phyloP scores from a whole-genome alignment of 2,329 filamentous ascomycete species.

The Periglandula ipomoeae region DNA sequence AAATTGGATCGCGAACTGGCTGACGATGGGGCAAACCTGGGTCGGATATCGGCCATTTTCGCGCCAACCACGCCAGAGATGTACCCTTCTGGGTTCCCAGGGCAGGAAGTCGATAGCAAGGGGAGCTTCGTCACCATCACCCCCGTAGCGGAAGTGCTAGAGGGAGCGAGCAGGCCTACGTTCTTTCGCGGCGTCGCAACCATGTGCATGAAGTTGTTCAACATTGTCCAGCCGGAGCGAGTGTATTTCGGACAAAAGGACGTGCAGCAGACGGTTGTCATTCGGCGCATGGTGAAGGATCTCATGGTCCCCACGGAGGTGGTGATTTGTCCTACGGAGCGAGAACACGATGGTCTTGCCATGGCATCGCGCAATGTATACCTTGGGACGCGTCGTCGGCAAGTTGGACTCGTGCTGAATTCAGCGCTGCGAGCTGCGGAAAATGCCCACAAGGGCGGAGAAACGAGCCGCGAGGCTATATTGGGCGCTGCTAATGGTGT shows the following conservation, averaged over 20 bases:
- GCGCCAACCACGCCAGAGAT: constrained; percentile 74
- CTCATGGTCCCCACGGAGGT: constrained; percentile 73
- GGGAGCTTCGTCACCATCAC: constrained; percentile 91
- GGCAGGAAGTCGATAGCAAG: constrained; percentile 61
- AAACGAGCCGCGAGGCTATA: constrained; percentile 53
- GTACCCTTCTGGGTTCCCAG: constrained; percentile 75
- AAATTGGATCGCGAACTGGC: constrained; percentile 64
- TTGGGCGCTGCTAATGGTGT: constrained; percentile 61
- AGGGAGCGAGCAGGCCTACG: constrained; percentile 78
- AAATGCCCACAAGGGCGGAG: constrained; percentile 47
- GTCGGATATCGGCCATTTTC: constrained; percentile 74
- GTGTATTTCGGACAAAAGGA: constrained; percentile 98
- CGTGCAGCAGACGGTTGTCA: constrained; percentile 88
- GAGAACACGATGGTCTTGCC: constrained; percentile 75
- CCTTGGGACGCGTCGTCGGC: constrained; percentile 65
- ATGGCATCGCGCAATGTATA: constrained; percentile 93
- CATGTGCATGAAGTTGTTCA: constrained; percentile 74
- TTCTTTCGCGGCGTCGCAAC: constrained; percentile 97
- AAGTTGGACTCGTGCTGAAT: constrained; percentile 62
- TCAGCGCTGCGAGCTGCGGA: constrained; percentile 64
- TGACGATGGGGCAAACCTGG: constrained; percentile 47
- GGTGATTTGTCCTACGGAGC: constrained; percentile 61
- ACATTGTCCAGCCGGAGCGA: constrained; percentile 48
- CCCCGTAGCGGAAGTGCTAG: constrained; percentile 69
- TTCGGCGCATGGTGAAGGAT: constrained; percentile 78